A percentile compares a stretch with the other conserved stretches of the same genome.
These are phyloP conservation scores for Phytopythium helicoides DNA, from an alignment of 352 stramenopile species.

Conservation along the genomic window DNA sequence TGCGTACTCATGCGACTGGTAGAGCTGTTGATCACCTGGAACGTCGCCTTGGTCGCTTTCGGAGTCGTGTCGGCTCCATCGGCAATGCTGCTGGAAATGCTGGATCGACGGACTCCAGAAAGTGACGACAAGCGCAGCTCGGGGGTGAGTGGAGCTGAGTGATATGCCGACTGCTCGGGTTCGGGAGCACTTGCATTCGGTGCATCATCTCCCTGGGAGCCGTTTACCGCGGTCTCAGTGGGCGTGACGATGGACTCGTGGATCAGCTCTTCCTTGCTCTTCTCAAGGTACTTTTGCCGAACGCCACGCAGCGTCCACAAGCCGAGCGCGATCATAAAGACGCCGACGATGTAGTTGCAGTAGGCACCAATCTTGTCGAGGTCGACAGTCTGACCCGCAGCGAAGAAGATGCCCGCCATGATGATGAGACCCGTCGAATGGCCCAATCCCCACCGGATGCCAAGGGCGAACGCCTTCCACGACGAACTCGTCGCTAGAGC, in stretches of 20 bases:
- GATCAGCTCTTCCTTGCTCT: constrained; percentile 31
- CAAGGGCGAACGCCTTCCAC: constrained; percentile 76
- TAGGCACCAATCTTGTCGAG: constrained; percentile 57
- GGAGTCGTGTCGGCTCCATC: neutral
- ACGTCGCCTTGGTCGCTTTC: neutral
- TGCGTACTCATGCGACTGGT: neutral
- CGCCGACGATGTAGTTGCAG: constrained; percentile 68
- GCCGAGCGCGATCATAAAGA: constrained; percentile 81
- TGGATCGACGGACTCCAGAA: neutral
- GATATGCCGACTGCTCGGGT: neutral
- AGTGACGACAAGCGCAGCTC: neutral
- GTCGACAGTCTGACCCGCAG: constrained; percentile 37
- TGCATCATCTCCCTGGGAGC: too few species aligned
- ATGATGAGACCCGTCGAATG: constrained; percentile 89
- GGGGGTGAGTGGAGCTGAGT: neutral
- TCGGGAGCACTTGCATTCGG: too few species aligned
- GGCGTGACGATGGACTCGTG: neutral
- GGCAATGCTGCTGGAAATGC: neutral
- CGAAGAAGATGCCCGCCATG: constrained; percentile 84
- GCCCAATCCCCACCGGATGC: constrained; percentile 89
- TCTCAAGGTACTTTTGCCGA: constrained; percentile 41
- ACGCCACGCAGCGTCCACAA: constrained; percentile 47
- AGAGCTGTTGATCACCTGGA: neutral
- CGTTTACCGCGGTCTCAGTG: too few species aligned
- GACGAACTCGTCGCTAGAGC: constrained; percentile 79